Evolutionary conservation across 176 grass and related monocot species (phyloP), one percentile per base, ranked within the genome.

Genomic region (Lolium multiflorum): DNA sequence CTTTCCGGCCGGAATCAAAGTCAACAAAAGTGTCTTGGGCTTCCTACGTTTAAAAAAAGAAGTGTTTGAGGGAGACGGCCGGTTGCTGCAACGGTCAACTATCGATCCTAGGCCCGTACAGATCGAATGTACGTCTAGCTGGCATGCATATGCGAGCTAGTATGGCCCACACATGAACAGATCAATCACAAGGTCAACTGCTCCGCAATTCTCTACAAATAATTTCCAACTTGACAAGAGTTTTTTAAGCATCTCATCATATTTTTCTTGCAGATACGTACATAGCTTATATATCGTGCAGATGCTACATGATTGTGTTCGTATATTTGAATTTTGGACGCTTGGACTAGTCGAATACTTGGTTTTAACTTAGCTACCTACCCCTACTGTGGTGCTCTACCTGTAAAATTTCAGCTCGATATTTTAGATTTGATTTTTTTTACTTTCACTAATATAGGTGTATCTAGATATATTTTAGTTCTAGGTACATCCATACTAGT

Each of bases 91-190:
- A 28, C 39, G 57, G 89, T 80, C 89, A 91, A 76, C 39, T 79
- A 77, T 91, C 49, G 37, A 77, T 87, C 75, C 15, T 91, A 75
- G 58, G 58, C 58, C 85, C 89, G 81, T 80, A 80, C 68, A 84
- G 24, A 80, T 16, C 47, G 41, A 64, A 78, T 43, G 31, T 71
- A 71, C 28, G 22, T 72, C 72, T 46, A 63, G 43, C 63, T 18
- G n/a, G 68, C 55, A 71, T 31, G 28, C 52, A 59, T 72, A 44
- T 35, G 31, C 24, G 17, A 74, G 56, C 25, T 74, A 60, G 39
- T 63, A 37, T 68, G 74, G 37, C 6, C 46, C 76, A 21, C 49
- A 78, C 38, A 82, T 54, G 49, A 76, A 50, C 39, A 66, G n/a
- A 67, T 13, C 15, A 8, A 67, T 17, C 15, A 12, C 20, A 87